phyloP scores from a whole-genome alignment of 2,329 filamentous ascomycete genomes.

The Epichloe glyceriae region DNA sequence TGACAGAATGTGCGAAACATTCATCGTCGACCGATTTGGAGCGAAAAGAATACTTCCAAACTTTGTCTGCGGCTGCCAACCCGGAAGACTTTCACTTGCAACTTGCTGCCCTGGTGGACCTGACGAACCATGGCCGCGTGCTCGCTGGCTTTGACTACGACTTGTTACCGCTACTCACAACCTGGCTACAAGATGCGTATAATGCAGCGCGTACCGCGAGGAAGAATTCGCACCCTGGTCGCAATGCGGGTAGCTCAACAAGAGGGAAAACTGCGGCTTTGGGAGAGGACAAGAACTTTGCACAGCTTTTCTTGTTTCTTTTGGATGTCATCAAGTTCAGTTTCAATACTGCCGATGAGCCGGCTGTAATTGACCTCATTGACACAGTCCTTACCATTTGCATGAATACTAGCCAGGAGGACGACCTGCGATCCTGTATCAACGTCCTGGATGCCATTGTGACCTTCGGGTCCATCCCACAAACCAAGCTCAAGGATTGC shows the following conservation, averaged over 20 bases:
- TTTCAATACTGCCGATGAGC: conserved; percentile 52
- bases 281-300: conserved; percentile 48
- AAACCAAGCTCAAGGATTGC: conserved; percentile 47
- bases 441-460: conserved; percentile 56
- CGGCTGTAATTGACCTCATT: conserved; percentile 48
- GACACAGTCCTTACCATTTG: conserved; percentile 53
- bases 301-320: conserved; percentile 51
- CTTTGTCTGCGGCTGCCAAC: conserved; percentile 41
- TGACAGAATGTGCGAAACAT: conserved; percentile 53
- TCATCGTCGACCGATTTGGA: conserved; percentile 51
- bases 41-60: conserved; percentile 51
- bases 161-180: conserved; percentile 46
- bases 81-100: conserved; percentile 54
- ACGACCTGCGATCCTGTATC: conserved; percentile 56
- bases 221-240: conserved; percentile 27
- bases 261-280: conserved; percentile 25
- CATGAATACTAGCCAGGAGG: conserved; percentile 48
- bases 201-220: conserved; percentile 38
- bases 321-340: conserved; percentile 64
- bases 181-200: conserved; percentile 47
- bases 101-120: conserved; percentile 47
- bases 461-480: conserved; percentile 58
- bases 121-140: conserved; percentile 48
- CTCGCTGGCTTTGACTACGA: conserved; percentile 56
- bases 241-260: conserved; percentile 22